These are phyloP conservation scores for Groenewaldozyma sp. DNA, from an alignment of 1,139 yeast species.

Conservation along the genomic window DNA sequence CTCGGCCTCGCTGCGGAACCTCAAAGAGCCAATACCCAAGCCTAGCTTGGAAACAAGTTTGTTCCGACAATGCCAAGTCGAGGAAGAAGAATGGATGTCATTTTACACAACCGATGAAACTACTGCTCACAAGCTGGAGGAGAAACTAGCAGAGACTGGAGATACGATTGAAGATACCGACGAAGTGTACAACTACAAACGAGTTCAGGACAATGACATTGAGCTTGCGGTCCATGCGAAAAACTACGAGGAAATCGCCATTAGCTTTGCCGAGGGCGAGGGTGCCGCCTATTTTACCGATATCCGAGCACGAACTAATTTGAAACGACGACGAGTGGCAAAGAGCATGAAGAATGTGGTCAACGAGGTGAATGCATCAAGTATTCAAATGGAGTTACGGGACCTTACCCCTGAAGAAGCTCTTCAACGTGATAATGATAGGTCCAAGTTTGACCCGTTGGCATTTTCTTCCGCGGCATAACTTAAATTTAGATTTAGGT, in stretches of 20 bases:
- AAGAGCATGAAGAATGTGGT: conserved; percentile 43
- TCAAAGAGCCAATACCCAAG: conserved; percentile 35
- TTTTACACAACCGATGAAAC: conserved; percentile 44
- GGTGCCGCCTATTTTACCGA: conserved; percentile 70
- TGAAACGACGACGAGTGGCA: conserved; percentile 73
- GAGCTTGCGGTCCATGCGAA: conserved; percentile 41
- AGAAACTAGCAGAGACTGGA: conserved; percentile 22
- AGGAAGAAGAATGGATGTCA: conserved; percentile 76
- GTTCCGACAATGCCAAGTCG: conserved; percentile 66
- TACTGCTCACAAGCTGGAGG: conserved; percentile 25
- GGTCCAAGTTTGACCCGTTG: conserved; percentile 71
- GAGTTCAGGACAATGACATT: conserved; percentile 76
- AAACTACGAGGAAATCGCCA: conserved; percentile 47
- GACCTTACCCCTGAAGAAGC: conserved; percentile 68
- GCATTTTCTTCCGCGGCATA: conserved; percentile 16
- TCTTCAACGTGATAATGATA: conserved; percentile 53
- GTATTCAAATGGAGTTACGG: conserved; percentile 52
- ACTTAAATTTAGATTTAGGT: neutral
- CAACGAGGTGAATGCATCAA: conserved; percentile 37
- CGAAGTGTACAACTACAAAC: conserved; percentile 47
- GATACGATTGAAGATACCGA: conserved; percentile 36
- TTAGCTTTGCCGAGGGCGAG: conserved; percentile 44
- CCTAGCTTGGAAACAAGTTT: conserved; percentile 52
- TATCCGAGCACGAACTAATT: conserved; percentile 63
- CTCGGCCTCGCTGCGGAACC: conserved; percentile 53